Evolutionary conservation across 2,329 filamentous ascomycete genomes (phyloP), one percentile per base, ranked within the genome.

Genomic region (Nectriaceae sp.): DNA sequence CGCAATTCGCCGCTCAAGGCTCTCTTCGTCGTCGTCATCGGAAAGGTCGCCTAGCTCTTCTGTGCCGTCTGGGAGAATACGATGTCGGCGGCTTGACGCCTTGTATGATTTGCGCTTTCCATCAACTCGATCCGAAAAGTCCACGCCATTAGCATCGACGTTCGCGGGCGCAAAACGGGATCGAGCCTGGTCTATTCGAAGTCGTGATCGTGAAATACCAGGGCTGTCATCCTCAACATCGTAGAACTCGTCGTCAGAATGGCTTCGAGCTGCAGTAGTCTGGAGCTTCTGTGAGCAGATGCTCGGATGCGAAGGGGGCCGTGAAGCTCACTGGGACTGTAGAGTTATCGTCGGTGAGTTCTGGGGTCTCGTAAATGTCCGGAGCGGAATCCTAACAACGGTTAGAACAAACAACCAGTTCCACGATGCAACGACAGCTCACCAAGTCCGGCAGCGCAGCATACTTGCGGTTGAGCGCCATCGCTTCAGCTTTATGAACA

Each of bases 301-400:
- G 6, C 11, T 36, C 4, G 19, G 13, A 29, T n/a, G 21, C 38
- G 3, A 33, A n/a, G n/a, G n/a, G n/a, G 20, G 21, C 35, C 11
- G 19, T 8, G 35, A 39, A 38, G 69, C 82, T 70, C 75, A 93
- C 89, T 47, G 86, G 89, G 48, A 91, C 75, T 40, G 91, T 96
- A 19, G 91, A 96, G 55, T 84, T 88, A 70, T 96, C 92, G 65
- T 96, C 90, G 47, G 88, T 93, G 57, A 97, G 76, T 47, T 96
- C 92, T 57, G 93, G 92, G 15, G 94, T 97, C 72, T 97, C 93
- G 76, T 97, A 97, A 63, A 96, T 90, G 65, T 97, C 94, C 57
- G 92, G 92, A 21, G 92, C 91, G 46, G 87, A 88, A 72, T 97
- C 92, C 89, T 95, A 58, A 22, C 13, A 18, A 47, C 24, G 40